phyloP scores from a whole-genome alignment of 2,329 filamentous ascomycete genomes.

The Tolypocladium sp. region DNA sequence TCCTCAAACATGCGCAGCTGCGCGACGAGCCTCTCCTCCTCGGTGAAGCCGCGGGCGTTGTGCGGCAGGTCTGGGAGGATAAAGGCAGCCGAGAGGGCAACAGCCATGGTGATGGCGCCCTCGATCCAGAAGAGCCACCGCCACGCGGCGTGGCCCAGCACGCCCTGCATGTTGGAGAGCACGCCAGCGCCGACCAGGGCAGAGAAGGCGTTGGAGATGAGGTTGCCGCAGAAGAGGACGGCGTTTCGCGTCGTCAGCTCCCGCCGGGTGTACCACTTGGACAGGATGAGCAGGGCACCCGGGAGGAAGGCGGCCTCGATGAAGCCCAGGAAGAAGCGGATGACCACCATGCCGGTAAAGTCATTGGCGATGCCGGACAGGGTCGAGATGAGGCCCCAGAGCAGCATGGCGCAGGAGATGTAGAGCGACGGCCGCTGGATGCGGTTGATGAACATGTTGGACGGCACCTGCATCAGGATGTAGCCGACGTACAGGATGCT shows the following conservation, averaged over 20 bases:
- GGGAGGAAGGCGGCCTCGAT: conserved; percentile 57
- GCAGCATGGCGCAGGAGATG: conserved; percentile 40
- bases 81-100: conserved; percentile 36
- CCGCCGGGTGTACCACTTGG: conserved; percentile 57
- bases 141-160: conserved; percentile 46
- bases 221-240: conserved; percentile 49
- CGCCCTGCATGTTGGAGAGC: conserved; percentile 47
- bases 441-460: conserved; percentile 48
- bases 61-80: conserved; percentile 46
- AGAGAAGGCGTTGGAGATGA: conserved; percentile 51
- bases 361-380: conserved; percentile 41
- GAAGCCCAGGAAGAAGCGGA: conserved; percentile 52
- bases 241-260: conserved; percentile 46
- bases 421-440: conserved; percentile 42
- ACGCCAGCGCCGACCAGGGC: conserved; percentile 51
- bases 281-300: conserved; percentile 53
- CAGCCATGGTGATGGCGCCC: conserved; percentile 39
- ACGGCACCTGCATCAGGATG: conserved; percentile 53
- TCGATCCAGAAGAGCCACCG: conserved; percentile 54
- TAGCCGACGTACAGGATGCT: conserved; percentile 60
- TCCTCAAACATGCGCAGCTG: conserved; percentile 48
- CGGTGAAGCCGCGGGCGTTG: conserved; percentile 48
- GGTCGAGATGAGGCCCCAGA: conserved; percentile 54
- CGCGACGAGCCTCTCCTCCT: conserved; percentile 47
- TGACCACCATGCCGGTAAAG: conserved; percentile 44